These are phyloP conservation scores for Aspergillus sp. DNA, from an alignment of 2,329 filamentous ascomycete species.

Conservation along the genomic window DNA sequence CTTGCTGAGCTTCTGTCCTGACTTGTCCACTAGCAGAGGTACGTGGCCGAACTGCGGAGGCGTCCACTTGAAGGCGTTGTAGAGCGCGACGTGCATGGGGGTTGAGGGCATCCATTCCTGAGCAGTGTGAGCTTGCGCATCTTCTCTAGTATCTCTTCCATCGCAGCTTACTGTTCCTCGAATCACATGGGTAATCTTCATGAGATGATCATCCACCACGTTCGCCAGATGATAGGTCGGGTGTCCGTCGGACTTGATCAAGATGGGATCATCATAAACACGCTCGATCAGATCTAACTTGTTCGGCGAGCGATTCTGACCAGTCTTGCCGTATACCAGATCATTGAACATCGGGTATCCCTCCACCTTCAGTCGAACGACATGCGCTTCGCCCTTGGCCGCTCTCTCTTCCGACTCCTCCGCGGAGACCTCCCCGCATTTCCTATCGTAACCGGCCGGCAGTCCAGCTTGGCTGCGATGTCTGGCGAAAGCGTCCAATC, in stretches of 20 bases:
- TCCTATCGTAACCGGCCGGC: constrained; percentile 67
- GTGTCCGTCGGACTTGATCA: constrained; percentile 87
- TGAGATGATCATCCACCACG: constrained; percentile 91
- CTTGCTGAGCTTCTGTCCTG: constrained; percentile 83
- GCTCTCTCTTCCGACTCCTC: constrained; percentile 73
- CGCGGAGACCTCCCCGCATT: constrained; percentile 67
- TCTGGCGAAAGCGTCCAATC: constrained; percentile 67
- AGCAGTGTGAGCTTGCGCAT: too few species aligned
- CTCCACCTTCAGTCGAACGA: constrained; percentile 73
- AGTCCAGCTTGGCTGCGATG: constrained; percentile 62
- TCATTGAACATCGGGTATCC: constrained; percentile 70
- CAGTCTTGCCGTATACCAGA: constrained; percentile 70
- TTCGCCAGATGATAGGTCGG: constrained; percentile 98
- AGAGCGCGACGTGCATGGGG: constrained; percentile 73
- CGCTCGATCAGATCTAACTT: constrained; percentile 49
- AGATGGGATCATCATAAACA: constrained; percentile 77
- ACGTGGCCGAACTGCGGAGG: constrained; percentile 78
- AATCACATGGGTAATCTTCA: constrained; percentile 95
- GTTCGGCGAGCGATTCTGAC: constrained; percentile 53
- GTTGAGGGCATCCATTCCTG: constrained; percentile 96
- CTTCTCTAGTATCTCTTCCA: neutral
- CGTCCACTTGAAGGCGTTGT: constrained; percentile 73
- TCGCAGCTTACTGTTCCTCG: constrained; percentile 67
- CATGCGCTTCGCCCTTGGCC: constrained; percentile 67
- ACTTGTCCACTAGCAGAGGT: constrained; percentile 68